Percentiles rank a stretch among this genome's conserved stretches.
Evolutionary conservation across 106 monocot species (phyloP).

Genomic region (Ottelia alismoides): DNA sequence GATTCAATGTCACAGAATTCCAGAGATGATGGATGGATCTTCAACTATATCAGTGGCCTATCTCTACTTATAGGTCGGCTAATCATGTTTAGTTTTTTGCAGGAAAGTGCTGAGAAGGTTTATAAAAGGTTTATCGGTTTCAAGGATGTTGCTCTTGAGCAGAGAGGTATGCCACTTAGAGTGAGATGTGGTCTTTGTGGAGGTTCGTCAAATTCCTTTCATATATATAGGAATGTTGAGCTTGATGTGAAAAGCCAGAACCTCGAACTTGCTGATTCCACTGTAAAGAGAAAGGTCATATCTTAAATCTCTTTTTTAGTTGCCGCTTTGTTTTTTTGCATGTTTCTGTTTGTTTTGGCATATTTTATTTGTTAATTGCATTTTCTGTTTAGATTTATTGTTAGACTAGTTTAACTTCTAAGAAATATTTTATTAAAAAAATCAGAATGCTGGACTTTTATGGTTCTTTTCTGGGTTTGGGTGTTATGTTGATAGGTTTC

Average conservation of each 20-base stretch:
- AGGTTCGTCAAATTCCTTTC: conserved; percentile 29
- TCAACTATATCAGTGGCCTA: too few relatives aligned
- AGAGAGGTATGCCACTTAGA: conserved; percentile 15
- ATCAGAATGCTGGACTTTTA: neutral
- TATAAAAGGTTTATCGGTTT: conserved; percentile 30
- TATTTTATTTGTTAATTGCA: neutral
- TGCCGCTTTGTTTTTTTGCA: too few relatives aligned
- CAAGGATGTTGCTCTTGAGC: conserved; percentile 16
- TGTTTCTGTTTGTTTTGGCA: too few relatives aligned
- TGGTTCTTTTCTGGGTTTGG: neutral
- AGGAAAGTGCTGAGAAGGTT: conserved; percentile 48
- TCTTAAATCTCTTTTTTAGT: too few relatives aligned
- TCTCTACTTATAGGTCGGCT: too few relatives aligned
- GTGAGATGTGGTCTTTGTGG: conserved; percentile 66
- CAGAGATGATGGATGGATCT: too few relatives aligned
- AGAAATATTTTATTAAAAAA: neutral
- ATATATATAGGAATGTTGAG: conserved; percentile 17
- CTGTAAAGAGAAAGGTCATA: conserved; percentile 44
- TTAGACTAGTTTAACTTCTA: neutral
- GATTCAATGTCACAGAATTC: too few relatives aligned
- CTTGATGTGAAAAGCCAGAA: conserved; percentile 20
- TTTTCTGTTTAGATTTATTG: neutral
- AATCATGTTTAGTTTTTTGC: conserved; percentile 10
- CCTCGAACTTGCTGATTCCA: conserved; percentile 16
- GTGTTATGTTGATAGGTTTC: neutral